Evolutionary conservation across 2,329 filamentous ascomycete species (phyloP), one percentile per base, ranked within the genome.

Genomic region (Allantophomopsis lycopodina): DNA sequence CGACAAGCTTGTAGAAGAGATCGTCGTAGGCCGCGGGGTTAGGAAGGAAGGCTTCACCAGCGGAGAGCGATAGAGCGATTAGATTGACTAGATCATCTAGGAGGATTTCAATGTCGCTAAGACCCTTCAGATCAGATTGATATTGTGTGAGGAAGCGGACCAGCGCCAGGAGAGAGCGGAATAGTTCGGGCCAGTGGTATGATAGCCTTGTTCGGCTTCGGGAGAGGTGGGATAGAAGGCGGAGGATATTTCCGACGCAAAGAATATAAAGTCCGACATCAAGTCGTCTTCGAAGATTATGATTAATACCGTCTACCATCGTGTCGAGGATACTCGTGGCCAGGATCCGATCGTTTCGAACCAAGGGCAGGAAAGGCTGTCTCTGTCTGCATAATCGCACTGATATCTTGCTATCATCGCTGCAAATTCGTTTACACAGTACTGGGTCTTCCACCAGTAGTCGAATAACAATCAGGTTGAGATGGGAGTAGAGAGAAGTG

Each of bases 1-100:
- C 91, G 18, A 96, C 87, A 2, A 96, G 73, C 62, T 98, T 98
- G 73, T 98, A 98, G 63, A 98, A 96, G 0, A 98, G 69, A 54
- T 98, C 91, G 52, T 98, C 91, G 59, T 96, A 96, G 2, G 85
- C 79, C 14, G 83, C 74, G 1, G 87, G 79, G 21, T 83, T 84
- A 0, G 89, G 91, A 7, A 98, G 69, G 60, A 98, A 96, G 2
- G 83, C 79, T 57, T 96, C 91, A 6, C 91, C 91, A 2, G 78
- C 76, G 2, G 84, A 91, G 7, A 98, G 68, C 2, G 85, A 83
- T 32, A 95, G 71, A 1, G 85, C 85, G 32, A 95, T 68, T 5
- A 95, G 65, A 53, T 91, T 87, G 38, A 91, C 79, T 2, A 94
- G 72, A 28, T 79, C 72, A 49, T 83, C 78, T 13, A 93, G 73